phyloP scores from a whole-genome alignment of 164 flowering plant genomes.

The Sextonia rubra region DNA sequence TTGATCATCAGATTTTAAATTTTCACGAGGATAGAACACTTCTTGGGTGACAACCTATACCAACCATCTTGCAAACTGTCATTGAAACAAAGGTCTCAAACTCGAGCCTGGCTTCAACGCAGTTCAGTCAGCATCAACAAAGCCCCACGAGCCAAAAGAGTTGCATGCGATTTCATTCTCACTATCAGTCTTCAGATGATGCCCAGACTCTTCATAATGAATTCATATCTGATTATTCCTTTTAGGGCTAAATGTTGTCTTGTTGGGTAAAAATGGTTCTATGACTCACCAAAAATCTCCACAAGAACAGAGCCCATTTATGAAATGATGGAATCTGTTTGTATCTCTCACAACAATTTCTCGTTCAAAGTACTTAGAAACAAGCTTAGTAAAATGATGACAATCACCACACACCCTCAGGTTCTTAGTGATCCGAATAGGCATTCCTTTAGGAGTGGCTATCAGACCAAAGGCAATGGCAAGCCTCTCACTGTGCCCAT shows the following conservation, averaged over 20 bases:
- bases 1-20: too few relatives aligned
- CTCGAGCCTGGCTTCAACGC: not conserved
- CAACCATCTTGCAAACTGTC: not conserved
- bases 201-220: not conserved
- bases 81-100: not conserved
- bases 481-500: slow-evolving; percentile 36
- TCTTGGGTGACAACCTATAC: too few relatives aligned
- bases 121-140: not conserved
- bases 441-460: slow-evolving; percentile 15
- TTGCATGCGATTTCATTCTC: not conserved
- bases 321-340: slow-evolving; percentile 75
- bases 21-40: too few relatives aligned
- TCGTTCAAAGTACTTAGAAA: slow-evolving; percentile 42
- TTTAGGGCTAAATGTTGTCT: not conserved
- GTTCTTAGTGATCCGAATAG: slow-evolving; percentile 28
- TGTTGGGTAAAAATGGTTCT: not conserved
- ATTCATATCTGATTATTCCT: too few relatives aligned
- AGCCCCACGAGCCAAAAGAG: not conserved
- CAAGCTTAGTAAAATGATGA: slow-evolving; percentile 58
- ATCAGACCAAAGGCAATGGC: slow-evolving; percentile 73
- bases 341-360: slow-evolving; percentile 75
- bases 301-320: slow-evolving; percentile 69
- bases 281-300: slow-evolving; percentile 66
- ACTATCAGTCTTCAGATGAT: not conserved
- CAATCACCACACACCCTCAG: slow-evolving; percentile 79